Evolutionary conservation across 768 basidiomycete genomes (phyloP), one percentile per base, ranked within the genome.

Genomic region (Termitomyces titanicus): DNA sequence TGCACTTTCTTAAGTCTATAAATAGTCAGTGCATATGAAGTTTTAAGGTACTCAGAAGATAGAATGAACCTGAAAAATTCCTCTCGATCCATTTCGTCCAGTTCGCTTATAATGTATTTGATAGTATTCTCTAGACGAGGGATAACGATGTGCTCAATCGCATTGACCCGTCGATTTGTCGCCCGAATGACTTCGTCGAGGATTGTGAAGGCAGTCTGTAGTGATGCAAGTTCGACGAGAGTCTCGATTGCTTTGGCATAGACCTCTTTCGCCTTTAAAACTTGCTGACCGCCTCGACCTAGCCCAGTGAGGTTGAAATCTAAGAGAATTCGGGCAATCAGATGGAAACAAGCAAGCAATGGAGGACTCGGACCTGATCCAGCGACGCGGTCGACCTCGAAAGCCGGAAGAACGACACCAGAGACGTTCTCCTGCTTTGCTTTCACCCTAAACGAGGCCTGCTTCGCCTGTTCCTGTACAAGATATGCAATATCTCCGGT

Each of bases 131-230:
- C 96, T 47, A 99, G 75, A 42, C 89, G 82, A 17, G 97, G 97
- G 55, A 99, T 98, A 63, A 99, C 79, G 61, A 99, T 86, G 68
- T 99, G 94, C 64, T 99, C 97, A 61, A 99, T 96, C 3, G 97
- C 97, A 66, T 99, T 99, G 38, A 99, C 97, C 59, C 97, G 86
- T 49, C 97, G 90, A 71, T 98, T 99, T 35, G 97, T 98, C n/a
- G 95, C 94, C 45, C 93, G 90, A 66, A 99, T 99, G 57, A 98
- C 97, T 73, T 98, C 97, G 72, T 99, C 97, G 35, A 99, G 83
- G 62, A 98, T 98, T 54, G 88, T 96, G 75, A 99, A 99, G 5
- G 97, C 97, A 0, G 97, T 98, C 74, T 98, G 90, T 39, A 99
- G 76, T 12, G 94, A 96, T 1, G 97, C 97, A 34, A 99, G 83